Base-by-base conservation (phyloP, 495 filamentous ascomycete genomes). In the Staphylotrichum tortipilum region DNA sequence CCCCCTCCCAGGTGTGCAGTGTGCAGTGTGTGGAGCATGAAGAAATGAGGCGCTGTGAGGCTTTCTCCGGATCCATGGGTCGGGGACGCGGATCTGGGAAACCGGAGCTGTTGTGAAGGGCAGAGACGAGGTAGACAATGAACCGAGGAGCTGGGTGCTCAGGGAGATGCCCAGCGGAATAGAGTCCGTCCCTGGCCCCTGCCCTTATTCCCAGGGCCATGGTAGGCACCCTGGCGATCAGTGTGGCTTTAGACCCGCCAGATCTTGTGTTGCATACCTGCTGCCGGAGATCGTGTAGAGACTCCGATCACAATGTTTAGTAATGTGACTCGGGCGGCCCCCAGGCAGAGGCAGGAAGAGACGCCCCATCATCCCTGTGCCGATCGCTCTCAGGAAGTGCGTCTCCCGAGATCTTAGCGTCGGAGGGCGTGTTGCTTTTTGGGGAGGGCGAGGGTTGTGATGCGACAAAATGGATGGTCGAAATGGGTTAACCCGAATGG, bases 251-350 rank as follows among this genome's bases (percentile, higher is more conserved):
- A 11, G 14, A 14, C 37, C 26, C 37, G 19, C 47, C 28, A 49
- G 37, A 49, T 49, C 47, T 49, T 41, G 47, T 49, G 47, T 49
- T 38, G 45, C 45, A 39, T 22, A 22, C 34, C 44, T 46, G 45
- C 17, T 22, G 34, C 14, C 11, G 5, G 22, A 30, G 47, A 49
- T 49, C 29, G 37, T 49, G 47, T 38, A 14, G 37, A n/a, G 15
- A 22, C 14, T 37, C 22, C 24, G 34, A 30, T 19, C 34, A 29
- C 17, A 24, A 33, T n/a, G 24, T 4, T 37, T 24, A 12, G 36
- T 49, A 36, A 45, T 35, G 43, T 45, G 43, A 45, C 43, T 4
- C 17, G 26, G 14, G 11, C 26, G 24, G 7, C 23, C 14, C 14
- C 12, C 29, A 30, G n/a, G n/a, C n/a, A n/a, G n/a, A n/a, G n/a